These are phyloP conservation scores for Gossypium gossypioides DNA, from an alignment of 441 rosid species.

Conservation along the genomic window DNA sequence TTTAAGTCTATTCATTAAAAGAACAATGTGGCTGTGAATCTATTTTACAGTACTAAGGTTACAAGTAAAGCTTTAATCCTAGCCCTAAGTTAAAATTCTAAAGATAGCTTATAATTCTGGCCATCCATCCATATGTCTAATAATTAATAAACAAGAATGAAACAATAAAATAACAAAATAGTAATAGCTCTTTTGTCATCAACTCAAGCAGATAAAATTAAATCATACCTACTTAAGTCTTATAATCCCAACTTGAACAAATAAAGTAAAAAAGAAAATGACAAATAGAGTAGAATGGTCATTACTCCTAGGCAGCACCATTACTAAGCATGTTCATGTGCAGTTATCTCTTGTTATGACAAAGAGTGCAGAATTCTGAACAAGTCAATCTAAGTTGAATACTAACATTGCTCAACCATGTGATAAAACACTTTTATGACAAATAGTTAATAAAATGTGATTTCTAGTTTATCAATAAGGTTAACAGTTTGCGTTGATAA, in stretches of 20 bases:
- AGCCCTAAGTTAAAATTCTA: not conserved
- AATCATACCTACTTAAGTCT: not conserved
- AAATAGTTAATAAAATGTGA: not conserved
- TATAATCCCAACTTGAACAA: not conserved
- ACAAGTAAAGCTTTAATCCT: not conserved
- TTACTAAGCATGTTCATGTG: not conserved
- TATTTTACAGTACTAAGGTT: not conserved
- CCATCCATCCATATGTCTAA: not conserved
- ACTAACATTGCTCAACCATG: not conserved
- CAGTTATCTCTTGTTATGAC: not conserved
- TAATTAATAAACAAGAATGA: not conserved
- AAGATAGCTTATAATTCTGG: not conserved
- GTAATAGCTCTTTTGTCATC: not conserved
- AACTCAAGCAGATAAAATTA: not conserved
- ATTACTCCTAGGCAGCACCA: not conserved
- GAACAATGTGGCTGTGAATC: not conserved
- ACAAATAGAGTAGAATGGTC: not conserved
- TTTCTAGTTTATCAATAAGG: not conserved
- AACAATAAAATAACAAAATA: not conserved
- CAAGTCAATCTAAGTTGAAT: not conserved
- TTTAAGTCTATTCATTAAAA: not conserved
- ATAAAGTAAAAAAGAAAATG: not conserved
- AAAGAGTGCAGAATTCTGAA: not conserved
- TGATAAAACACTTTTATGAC: not conserved
- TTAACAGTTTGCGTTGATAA: not conserved